Base-by-base conservation (phyloP, 2,329 filamentous ascomycete species). In the Exophiala aquamarina region DNA sequence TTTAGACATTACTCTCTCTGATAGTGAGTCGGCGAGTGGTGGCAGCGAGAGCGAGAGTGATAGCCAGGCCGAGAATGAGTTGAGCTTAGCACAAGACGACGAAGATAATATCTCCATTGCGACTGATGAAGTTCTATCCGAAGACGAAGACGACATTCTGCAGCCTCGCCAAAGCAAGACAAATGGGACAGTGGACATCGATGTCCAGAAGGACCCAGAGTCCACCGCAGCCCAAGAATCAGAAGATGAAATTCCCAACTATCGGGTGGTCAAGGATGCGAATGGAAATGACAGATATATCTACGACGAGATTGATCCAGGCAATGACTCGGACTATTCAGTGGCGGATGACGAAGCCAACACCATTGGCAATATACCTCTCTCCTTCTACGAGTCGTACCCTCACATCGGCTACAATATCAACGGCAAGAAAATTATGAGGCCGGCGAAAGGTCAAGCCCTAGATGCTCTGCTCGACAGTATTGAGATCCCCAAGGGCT, bases 381-480 rank as follows among this genome's bases (percentile, higher is more conserved):
- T 97, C 40, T 86, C 87, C 3, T 97, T 95, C 71, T 98, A 98
- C 74, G 93, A 98, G 67, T 87, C 89, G 28, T 98, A 96, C 66
- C 93, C 93, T 41, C 93, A 98, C 66, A 96, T 98, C 65, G 93
- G 93, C 50, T 98, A 98, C 71, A 89, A 96, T 62, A 97, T 98
- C 73, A 95, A 98, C 68, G 93, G 93, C 68, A 96, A 94, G 79
- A 94, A 88, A 69, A 95, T 98, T 56, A 88, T 95, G 84, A 86
- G 93, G 42, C 93, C 93, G 5, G 93, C 94, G 3, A 92, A 90
- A 59, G 92, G 92, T 42, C 87, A 95, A 66, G 93, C 93, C 28
- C 74, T 98, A 23, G 93, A 98, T 74, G 89, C 90, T 10, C 77
- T 98, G 34, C 77, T 98, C 8, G 92, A 98, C 62, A 96, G 88